Evolutionary conservation across 2,329 filamentous ascomycete species (phyloP).

Genomic region (Colletotrichum sp.): DNA sequence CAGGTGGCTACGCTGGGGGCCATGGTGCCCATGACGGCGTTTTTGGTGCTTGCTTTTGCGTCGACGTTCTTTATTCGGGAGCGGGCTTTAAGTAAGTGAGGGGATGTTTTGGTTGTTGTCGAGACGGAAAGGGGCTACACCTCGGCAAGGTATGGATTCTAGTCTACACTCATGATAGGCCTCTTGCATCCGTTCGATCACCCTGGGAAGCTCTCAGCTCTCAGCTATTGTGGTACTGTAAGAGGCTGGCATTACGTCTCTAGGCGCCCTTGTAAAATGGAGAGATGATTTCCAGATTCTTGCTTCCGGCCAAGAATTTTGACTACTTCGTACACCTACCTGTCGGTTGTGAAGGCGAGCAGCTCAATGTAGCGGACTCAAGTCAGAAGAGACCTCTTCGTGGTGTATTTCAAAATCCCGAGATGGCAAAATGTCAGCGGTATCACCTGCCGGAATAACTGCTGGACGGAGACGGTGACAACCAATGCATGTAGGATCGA

Average conservation of each 20-base stretch:
- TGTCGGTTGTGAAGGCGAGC: too few relatives aligned
- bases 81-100: constrained; percentile 52
- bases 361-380: background rate
- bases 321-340: too few relatives aligned
- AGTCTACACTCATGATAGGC: too few relatives aligned
- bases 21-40: constrained; percentile 41
- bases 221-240: too few relatives aligned
- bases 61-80: constrained; percentile 60
- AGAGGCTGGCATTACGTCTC: too few relatives aligned
- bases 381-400: background rate
- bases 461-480: background rate
- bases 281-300: too few relatives aligned
- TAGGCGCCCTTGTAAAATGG: too few relatives aligned
- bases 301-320: too few relatives aligned
- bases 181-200: too few relatives aligned
- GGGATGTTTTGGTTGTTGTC: background rate
- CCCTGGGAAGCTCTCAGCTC: too few relatives aligned
- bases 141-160: too few relatives aligned
- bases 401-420: background rate
- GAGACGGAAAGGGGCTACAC: background rate
- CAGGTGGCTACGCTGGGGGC: constrained; percentile 49
- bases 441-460: background rate
- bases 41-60: constrained; percentile 43
- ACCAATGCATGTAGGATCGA: background rate
- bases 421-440: background rate